Evolutionary conservation across 2,329 filamentous ascomycete genomes (phyloP), one percentile per base, ranked within the genome.

Genomic region (Aspergillus terreus): DNA sequence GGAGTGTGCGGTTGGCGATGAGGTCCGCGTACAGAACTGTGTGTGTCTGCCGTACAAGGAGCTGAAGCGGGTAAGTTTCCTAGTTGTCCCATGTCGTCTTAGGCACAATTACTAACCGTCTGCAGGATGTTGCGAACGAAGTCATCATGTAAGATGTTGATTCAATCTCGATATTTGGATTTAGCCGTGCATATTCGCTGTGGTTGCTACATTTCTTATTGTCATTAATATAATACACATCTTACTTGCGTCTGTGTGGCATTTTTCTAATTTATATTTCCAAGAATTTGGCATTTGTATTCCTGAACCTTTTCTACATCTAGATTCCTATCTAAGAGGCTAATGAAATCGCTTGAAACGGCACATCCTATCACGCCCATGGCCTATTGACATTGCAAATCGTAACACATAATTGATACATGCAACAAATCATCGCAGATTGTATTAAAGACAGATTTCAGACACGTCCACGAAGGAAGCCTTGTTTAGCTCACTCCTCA

Each of bases 21-120:
- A 97, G 74, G 86, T 97, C 10, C 84, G 91, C 57, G 91, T 99
- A 63, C 92, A 97, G 78, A 97, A 99, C 77, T 99, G 94, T 71
- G 86, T 99, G 54, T 97, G 94, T 76, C 75, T 99, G 77, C 94
- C 94, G 9, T 96, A 92, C 75, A 99, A 99, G 82, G 94, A 97
- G 77, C 76, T 99, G 71, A 97, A 96, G 84, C 84, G 92, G 77
- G 90, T 92, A 77, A 72, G 88, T 82, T 36, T 45, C 23, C 46
- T 43, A 15, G 19, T 4, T 38, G 36, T 9, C 40, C 33, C 45
- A 27, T 36, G 35, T 14, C 21, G 9, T 32, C 19, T 17, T 35
- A 25, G 17, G 46, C 36, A 10, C 19, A 33, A 14, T 35, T 17
- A 27, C 50, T 56, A 27, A 57, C 45, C 38, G 38, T 27, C 30